Conservation (phyloP, 495 filamentous ascomycete genomes). For the Rusavskia elegans region DNA sequence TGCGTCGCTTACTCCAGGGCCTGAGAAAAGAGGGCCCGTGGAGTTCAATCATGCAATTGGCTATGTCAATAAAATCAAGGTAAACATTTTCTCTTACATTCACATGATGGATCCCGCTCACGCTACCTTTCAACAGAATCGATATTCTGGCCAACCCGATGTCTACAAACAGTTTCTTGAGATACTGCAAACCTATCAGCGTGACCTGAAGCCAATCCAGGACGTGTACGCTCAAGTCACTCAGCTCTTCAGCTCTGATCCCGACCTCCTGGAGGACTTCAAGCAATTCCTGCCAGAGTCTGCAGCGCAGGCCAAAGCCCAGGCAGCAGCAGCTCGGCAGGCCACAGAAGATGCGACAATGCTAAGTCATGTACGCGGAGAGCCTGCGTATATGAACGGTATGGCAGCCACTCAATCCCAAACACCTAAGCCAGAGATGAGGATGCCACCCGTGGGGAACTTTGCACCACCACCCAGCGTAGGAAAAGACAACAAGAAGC, state of each 20-base stretch:
- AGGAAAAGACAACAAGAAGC: conserved; percentile 71
- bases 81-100: conserved; percentile 20
- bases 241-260: conserved; percentile 77
- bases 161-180: conserved; percentile 99
- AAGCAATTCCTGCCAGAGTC: conserved; percentile 98
- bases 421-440: conserved; percentile 39
- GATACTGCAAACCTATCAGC: conserved; percentile 95
- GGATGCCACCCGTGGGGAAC: conserved; percentile 87
- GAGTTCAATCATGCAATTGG: conserved; percentile 99
- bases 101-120: too few relatives aligned
- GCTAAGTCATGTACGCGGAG: conserved; percentile 43
- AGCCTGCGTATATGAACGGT: conserved; percentile 25
- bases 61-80: conserved; percentile 99
- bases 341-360: conserved; percentile 52
- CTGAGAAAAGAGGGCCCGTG: conserved; percentile 83
- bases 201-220: conserved; percentile 95
- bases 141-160: conserved; percentile 85
- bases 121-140: conserved; percentile 43
- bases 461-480: conserved; percentile 74
- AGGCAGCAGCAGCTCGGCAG: conserved; percentile 45
- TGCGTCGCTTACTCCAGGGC: conserved; percentile 33
- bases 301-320: conserved; percentile 72
- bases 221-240: conserved; percentile 98
- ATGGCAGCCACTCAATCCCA: conserved; percentile 27
- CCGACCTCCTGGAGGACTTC: conserved; percentile 96